These are phyloP conservation scores for Hypoxylon sp. DNA, from an alignment of 2,329 filamentous ascomycete genomes.

Conservation along the genomic window DNA sequence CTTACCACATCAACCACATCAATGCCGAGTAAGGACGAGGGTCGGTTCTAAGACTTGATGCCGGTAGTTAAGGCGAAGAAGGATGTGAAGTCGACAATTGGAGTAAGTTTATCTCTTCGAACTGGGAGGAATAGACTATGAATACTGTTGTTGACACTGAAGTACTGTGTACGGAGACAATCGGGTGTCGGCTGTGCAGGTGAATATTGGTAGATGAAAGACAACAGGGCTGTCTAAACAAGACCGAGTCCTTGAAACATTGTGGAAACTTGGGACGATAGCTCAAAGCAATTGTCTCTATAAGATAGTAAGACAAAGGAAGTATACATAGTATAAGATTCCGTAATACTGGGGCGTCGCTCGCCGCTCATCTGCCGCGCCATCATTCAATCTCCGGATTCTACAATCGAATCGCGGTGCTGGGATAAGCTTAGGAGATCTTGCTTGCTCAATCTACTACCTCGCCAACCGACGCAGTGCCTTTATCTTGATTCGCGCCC, in stretches of 20 bases:
- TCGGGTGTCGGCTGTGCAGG: neutral
- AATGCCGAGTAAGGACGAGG: slow-evolving; percentile 6
- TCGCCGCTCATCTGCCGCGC: neutral
- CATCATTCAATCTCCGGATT: neutral
- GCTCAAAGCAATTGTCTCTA: slow-evolving; percentile 5
- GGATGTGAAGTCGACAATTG: neutral
- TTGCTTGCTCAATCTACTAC: neutral
- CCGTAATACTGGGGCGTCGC: neutral
- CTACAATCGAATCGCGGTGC: neutral
- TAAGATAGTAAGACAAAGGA: slow-evolving; percentile 3
- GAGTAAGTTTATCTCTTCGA: neutral
- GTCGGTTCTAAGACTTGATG: slow-evolving; percentile 11
- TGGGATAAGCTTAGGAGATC: no score
- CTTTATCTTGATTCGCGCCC: neutral
- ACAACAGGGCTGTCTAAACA: slow-evolving; percentile 3
- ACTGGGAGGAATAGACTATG: neutral
- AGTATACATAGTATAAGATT: neutral
- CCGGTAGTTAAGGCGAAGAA: slow-evolving; percentile 16
- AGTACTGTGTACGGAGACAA: neutral
- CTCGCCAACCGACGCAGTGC: neutral
- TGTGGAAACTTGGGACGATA: neutral
- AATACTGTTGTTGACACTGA: neutral
- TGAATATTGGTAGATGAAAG: neutral
- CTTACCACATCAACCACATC: slow-evolving; percentile 3
- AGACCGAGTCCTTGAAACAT: neutral